Conservation (phyloP, 2,329 filamentous ascomycete species). For the Penicillium oxalicum region DNA sequence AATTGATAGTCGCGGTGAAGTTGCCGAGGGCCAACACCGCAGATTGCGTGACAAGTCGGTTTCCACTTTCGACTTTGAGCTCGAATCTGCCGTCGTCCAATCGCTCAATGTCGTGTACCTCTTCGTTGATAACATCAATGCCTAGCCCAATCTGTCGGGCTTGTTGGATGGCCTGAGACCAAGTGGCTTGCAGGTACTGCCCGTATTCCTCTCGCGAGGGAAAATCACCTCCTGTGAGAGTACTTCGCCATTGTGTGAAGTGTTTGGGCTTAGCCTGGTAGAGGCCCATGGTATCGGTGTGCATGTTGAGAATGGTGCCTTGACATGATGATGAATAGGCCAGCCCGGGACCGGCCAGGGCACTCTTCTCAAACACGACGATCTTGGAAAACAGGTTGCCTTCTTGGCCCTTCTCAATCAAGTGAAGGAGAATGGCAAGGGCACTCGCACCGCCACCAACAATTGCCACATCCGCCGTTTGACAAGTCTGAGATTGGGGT, state of each 20-base stretch:
- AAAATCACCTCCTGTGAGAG: background rate
- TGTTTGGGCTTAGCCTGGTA: background rate
- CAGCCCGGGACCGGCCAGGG: background rate
- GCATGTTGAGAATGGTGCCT: background rate
- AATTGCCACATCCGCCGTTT: background rate
- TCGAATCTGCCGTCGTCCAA: background rate
- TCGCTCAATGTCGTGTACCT: background rate
- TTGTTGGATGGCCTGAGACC: background rate
- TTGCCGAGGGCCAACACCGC: background rate
- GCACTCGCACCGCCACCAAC: background rate
- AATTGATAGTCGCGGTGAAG: background rate
- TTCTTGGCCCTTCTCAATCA: background rate
- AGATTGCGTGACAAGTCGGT: background rate
- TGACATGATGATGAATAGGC: background rate
- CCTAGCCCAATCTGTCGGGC: background rate
- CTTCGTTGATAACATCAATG: background rate
- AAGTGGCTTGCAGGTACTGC: background rate
- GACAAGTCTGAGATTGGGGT: background rate
- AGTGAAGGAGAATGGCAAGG: constrained; percentile 1
- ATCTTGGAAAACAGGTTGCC: background rate
- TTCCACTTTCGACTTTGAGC: background rate
- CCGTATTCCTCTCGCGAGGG: background rate
- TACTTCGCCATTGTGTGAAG: background rate
- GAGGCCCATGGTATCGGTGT: constrained; percentile 1
- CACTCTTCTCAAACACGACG: background rate